Evolutionary conservation across 2,329 filamentous ascomycete genomes (phyloP), one percentile per base, ranked within the genome.

Genomic region (Venturia pyrina): DNA sequence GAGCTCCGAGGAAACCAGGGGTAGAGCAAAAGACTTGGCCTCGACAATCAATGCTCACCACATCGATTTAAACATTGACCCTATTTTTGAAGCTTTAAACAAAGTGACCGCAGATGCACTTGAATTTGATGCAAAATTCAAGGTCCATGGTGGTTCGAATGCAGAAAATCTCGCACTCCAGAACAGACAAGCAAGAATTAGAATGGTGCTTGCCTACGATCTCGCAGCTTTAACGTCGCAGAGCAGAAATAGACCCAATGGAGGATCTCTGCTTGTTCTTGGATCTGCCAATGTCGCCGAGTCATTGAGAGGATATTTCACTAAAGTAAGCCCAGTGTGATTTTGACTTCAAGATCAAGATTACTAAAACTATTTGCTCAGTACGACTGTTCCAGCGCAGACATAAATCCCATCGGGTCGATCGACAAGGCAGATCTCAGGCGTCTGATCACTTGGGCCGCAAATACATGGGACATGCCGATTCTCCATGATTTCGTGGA

Each of bases 41-140:
- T 72, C 78, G 4, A 80, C 78, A 5, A 91, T 93, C 64, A 90
- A 89, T 3, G 80, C 84, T 19, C 87, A 91, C 71, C 91, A 95
- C 72, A 80, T 85, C 4, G 84, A 93, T 71, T 78, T 91, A 57
- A 85, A 91, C 71, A 91, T 93, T 66, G 90, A 93, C 72, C 80
- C 81, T 1, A 81, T 87, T 10, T 85, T 87, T 68, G 78, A 83
- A 24, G 83, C 87, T 0, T 78, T 87, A 63, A 85, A 83, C 69
- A 81, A 80, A 56, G 76, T 91, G 0, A 79, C 91, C 65, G 80
- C 81, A 0, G 74, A 80, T 1, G 81, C 85, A 0, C 84, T 86
- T 1, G 79, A 78, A 50, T 90, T 89, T 69, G 79, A 83, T 21
- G 84, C 86, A 4, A 80, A 77, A 28, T 87, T 85, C 77, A 85